Evolutionary conservation across 1,284 basidiomycete species (phyloP).

Genomic region (Cystobasidium pallidum): DNA sequence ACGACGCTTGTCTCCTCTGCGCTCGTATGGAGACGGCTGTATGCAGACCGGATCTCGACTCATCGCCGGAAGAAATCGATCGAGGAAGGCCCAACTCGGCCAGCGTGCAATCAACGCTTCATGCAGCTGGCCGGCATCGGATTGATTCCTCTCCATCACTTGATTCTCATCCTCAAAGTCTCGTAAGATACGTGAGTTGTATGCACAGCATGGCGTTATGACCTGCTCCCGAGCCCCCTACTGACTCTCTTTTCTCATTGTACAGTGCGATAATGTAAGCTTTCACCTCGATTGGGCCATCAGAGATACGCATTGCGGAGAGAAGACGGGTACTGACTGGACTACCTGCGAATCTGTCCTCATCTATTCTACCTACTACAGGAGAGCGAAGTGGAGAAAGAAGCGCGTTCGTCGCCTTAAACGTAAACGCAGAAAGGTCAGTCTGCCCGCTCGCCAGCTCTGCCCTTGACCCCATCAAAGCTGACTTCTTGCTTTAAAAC

Average conservation of each 20-base stretch:
- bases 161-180: slow-evolving; percentile 21
- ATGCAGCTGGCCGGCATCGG: background rate
- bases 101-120: background rate
- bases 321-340: too few species aligned
- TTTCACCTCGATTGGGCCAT: background rate
- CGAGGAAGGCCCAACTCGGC: slow-evolving; percentile 5
- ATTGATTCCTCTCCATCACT: background rate
- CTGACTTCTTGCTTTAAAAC: slow-evolving; percentile 2
- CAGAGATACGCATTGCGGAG: too few species aligned
- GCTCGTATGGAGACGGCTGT: too few species aligned
- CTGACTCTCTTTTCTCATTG: slow-evolving; percentile 1
- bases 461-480: background rate
- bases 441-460: slow-evolving; percentile 4
- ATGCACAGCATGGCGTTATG: background rate
- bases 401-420: slow-evolving; percentile 55
- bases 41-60: too few species aligned
- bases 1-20: too few species aligned
- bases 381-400: slow-evolving; percentile 56
- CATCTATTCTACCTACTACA: slow-evolving; percentile 24
- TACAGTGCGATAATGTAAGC: slow-evolving; percentile 30
- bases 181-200: slow-evolving; percentile 21
- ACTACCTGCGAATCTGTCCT: background rate
- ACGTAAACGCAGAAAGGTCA: slow-evolving; percentile 55
- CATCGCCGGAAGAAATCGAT: slow-evolving; percentile 15
- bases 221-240: background rate